phyloP scores from a whole-genome alignment of 192 early-diverging fungal species.

The Coemansia sp. region DNA sequence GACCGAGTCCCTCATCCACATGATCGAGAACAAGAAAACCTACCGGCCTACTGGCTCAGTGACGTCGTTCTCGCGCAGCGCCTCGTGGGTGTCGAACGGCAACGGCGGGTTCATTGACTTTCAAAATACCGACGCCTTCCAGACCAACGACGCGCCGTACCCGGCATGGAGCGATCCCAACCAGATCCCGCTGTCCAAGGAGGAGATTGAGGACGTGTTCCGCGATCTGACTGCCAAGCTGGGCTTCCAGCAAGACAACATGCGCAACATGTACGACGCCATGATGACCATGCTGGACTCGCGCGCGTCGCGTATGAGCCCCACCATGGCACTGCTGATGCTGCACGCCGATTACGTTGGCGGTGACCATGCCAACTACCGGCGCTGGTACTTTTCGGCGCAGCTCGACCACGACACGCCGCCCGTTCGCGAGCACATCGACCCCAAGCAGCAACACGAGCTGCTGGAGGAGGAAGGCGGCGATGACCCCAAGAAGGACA shows the following conservation, averaged over 20 bases:
- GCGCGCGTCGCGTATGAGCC: slow-evolving; percentile 70
- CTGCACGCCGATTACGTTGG: slow-evolving; percentile 81
- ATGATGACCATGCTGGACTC: slow-evolving; percentile 81
- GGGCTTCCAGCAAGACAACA: slow-evolving; percentile 76
- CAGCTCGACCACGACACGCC: slow-evolving; percentile 63
- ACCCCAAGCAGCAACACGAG: slow-evolving; percentile 53
- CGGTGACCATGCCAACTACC: slow-evolving; percentile 78
- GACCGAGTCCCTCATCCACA: slow-evolving; percentile 65
- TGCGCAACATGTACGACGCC: slow-evolving; percentile 74
- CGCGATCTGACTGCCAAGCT: slow-evolving; percentile 65
- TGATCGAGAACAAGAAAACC: slow-evolving; percentile 65
- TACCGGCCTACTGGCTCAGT: slow-evolving; percentile 59
- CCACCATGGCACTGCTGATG: slow-evolving; percentile 67
- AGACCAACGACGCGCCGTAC: slow-evolving; percentile 51
- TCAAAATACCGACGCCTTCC: slow-evolving; percentile 52
- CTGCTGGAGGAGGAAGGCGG: slow-evolving; percentile 45
- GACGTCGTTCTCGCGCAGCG: slow-evolving; percentile 59
- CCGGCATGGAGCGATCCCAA: slow-evolving; percentile 62
- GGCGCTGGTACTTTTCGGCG: slow-evolving; percentile 81
- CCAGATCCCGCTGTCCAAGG: slow-evolving; percentile 64
- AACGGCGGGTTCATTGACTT: slow-evolving; percentile 55
- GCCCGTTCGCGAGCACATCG: slow-evolving; percentile 51
- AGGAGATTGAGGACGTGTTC: slow-evolving; percentile 72
- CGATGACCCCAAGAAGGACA: slow-evolving; percentile 37
- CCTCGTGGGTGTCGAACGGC: slow-evolving; percentile 58